phyloP scores from a whole-genome alignment of 176 grass and related monocot species.

The Triticum turgidum region DNA sequence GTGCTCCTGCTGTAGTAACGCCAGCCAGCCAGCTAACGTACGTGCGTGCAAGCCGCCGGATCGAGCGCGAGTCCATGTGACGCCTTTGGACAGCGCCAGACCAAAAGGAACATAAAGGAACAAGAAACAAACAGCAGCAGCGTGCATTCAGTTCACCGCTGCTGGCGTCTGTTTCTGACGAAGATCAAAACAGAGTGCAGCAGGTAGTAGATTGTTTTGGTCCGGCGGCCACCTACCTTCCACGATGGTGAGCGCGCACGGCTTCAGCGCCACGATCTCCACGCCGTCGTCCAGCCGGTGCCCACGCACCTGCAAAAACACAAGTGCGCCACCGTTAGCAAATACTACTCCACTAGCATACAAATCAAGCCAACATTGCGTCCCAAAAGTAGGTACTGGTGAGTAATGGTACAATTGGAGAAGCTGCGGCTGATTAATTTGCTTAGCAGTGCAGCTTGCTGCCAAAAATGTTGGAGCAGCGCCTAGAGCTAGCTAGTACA shows the following conservation, averaged over 20 bases:
- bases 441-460: not conserved
- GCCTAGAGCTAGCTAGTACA: not conserved
- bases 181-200: not conserved
- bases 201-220: not conserved
- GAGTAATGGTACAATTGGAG: not conserved
- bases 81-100: too few species aligned
- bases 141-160: not conserved
- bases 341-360: too few species aligned
- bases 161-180: not conserved
- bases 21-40: too few species aligned
- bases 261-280: slow-evolving; percentile 76
- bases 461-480: not conserved
- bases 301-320: slow-evolving; percentile 51
- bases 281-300: slow-evolving; percentile 68
- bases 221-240: slow-evolving; percentile 64
- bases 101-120: not conserved
- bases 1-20: too few species aligned
- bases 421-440: not conserved
- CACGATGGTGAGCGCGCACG: slow-evolving; percentile 58
- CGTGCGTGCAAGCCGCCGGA: too few species aligned
- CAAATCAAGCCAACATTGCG: too few species aligned
- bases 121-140: not conserved
- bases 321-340: not conserved
- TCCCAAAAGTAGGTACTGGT: not conserved
- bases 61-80: too few species aligned